Percentiles rank a stretch among this genome's conserved stretches.
Evolutionary conservation across 805 yeast genomes (phyloP).

Genomic region (Saccharomycopsis guyanensis): DNA sequence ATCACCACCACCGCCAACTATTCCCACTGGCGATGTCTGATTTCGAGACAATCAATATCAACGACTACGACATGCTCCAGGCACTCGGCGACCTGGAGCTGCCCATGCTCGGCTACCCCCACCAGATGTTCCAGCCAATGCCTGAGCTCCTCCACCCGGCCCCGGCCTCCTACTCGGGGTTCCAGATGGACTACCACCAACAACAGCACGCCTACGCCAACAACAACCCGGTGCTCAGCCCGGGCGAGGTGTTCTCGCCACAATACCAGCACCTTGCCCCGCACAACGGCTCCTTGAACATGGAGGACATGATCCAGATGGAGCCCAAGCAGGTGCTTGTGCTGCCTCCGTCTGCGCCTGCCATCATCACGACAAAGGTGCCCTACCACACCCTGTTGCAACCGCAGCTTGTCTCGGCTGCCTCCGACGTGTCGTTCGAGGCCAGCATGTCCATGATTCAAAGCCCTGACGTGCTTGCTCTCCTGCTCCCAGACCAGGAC

Average conservation of each 20-base stretch:
- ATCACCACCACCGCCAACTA: background rate
- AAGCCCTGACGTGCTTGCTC: slow-evolving; percentile 2
- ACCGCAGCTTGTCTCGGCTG: slow-evolving; percentile 1
- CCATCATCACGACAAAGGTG: background rate
- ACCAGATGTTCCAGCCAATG: background rate
- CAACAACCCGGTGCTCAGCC: no score
- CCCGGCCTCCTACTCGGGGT: background rate
- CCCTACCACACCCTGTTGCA: background rate
- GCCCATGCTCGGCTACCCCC: background rate
- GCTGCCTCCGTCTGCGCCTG: background rate
- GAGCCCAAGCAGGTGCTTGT: background rate
- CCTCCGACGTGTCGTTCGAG: slow-evolving; percentile 9
- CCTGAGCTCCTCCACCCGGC: background rate
- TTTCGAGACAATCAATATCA: slow-evolving; percentile 5
- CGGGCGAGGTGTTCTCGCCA: background rate
- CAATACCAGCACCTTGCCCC: background rate
- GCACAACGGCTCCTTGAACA: no score
- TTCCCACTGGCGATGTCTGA: slow-evolving; percentile 3
- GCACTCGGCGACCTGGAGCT: background rate
- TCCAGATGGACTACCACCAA: background rate
- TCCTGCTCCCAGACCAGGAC: slow-evolving; percentile 1
- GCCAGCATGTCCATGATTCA: background rate
- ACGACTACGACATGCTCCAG: background rate
- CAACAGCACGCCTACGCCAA: no score
- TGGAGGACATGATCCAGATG: background rate